Conservation (phyloP, 2,329 filamentous ascomycete genomes). For the Coccinonectria pachysandricola region DNA sequence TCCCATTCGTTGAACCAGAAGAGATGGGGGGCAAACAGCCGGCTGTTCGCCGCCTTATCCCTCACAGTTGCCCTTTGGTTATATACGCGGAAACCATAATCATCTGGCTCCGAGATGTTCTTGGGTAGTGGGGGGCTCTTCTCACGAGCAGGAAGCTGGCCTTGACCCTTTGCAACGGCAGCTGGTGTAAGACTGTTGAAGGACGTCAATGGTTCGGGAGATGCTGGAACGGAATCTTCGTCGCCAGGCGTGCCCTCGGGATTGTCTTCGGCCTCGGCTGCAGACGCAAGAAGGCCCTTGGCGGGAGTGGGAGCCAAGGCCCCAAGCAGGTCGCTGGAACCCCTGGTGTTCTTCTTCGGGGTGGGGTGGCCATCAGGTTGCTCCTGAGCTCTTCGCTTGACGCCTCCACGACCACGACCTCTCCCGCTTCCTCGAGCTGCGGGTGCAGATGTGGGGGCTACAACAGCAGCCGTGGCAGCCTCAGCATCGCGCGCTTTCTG, state of each 20-base stretch:
- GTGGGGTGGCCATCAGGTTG: conserved; percentile 39
- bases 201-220: conserved; percentile 23
- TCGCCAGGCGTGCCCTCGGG: conserved; percentile 25
- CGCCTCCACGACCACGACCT: conserved; percentile 24
- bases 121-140: conserved; percentile 30
- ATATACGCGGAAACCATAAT: conserved; percentile 39
- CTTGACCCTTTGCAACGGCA: conserved; percentile 16
- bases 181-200: conserved; percentile 17
- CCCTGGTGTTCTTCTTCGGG: conserved; percentile 35
- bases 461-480: conserved; percentile 24
- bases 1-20: conserved; percentile 42
- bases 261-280: conserved; percentile 25
- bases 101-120: conserved; percentile 37
- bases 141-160: conserved; percentile 23
- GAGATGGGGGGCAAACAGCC: conserved; percentile 37
- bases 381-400: conserved; percentile 42
- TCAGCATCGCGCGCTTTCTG: conserved; percentile 27
- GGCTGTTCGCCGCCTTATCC: conserved; percentile 38
- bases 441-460: conserved; percentile 15
- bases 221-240: conserved; percentile 26
- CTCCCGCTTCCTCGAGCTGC: conserved; percentile 19
- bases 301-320: conserved; percentile 21
- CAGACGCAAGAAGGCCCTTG: conserved; percentile 30
- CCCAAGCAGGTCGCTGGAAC: conserved; percentile 21
- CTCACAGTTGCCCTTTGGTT: conserved; percentile 29